Evolutionary conservation across 1,139 yeast genomes (phyloP).

Genomic region (Taiozyma sp.): DNA sequence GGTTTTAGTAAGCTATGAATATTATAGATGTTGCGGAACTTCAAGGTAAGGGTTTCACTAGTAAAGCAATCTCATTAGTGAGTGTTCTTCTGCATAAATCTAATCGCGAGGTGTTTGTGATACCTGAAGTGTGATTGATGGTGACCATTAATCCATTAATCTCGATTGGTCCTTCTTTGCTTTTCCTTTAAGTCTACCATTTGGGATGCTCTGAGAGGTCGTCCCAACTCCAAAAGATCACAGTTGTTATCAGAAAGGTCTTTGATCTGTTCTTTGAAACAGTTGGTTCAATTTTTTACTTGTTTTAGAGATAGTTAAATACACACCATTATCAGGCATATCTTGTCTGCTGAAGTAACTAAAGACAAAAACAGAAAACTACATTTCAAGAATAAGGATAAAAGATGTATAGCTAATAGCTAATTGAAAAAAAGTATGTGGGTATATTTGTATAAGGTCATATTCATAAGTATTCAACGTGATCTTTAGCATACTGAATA

Average conservation of each 20-base stretch:
- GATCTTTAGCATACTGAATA: constrained; percentile 68
- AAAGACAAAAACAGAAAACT: background rate
- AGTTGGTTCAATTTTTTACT: too few relatives aligned
- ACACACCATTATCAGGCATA: too few relatives aligned
- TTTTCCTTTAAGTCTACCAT: background rate
- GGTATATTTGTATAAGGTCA: background rate
- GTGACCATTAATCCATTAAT: too few relatives aligned
- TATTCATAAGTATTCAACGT: constrained; percentile 48
- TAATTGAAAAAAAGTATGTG: background rate
- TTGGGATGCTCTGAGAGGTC: background rate
- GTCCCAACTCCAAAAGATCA: too few relatives aligned
- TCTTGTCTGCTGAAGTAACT: background rate
- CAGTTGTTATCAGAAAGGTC: too few relatives aligned
- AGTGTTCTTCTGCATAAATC: background rate
- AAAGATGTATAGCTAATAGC: background rate
- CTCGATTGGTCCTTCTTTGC: background rate
- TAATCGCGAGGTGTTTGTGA: background rate
- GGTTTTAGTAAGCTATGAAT: constrained; percentile 30
- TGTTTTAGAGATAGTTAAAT: too few relatives aligned
- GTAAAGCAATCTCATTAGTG: too few relatives aligned
- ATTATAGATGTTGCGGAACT: background rate
- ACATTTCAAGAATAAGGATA: background rate
- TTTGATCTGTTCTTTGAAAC: too few relatives aligned
- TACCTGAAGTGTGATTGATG: background rate
- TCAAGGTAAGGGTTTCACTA: too few relatives aligned